Conservation (phyloP, 2,329 filamentous ascomycete genomes). For the Fusarium sp. region DNA sequence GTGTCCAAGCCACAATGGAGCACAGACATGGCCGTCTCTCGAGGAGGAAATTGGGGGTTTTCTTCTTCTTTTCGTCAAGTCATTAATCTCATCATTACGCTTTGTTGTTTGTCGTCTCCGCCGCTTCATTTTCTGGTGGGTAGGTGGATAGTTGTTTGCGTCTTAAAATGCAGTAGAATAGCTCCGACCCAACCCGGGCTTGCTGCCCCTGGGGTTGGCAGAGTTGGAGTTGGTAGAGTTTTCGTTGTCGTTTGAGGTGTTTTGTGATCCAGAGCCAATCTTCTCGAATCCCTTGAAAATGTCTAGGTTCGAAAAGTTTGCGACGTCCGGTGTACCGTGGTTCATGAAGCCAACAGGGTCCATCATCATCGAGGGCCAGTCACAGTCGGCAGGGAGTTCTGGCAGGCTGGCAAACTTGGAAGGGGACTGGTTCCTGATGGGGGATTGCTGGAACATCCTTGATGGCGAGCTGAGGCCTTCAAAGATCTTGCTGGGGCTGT, state of each 20-base stretch:
- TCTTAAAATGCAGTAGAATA: conserved; percentile 48
- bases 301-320: conserved; percentile 72
- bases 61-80: conserved; percentile 43
- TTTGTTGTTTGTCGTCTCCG: conserved; percentile 31
- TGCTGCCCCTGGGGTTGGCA: conserved; percentile 37
- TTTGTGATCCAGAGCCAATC: conserved; percentile 67
- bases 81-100: conserved; percentile 44
- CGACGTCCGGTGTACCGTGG: conserved; percentile 63
- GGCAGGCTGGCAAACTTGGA: conserved; percentile 59
- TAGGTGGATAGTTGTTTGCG: neutral
- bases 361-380: conserved; percentile 51
- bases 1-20: conserved; percentile 22
- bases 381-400: conserved; percentile 53
- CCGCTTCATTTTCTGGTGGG: conserved; percentile 14
- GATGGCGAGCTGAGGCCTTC: conserved; percentile 67
- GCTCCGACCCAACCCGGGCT: conserved; percentile 47
- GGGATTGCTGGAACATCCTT: conserved; percentile 58
- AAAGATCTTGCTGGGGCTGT: conserved; percentile 70
- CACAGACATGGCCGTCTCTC: conserved; percentile 25
- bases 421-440: conserved; percentile 57
- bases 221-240: conserved; percentile 35
- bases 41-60: conserved; percentile 27
- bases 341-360: conserved; percentile 55
- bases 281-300: conserved; percentile 81
- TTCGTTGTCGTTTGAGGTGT: conserved; percentile 5